Percentiles rank a stretch among this genome's conserved stretches.
Conservation (phyloP, 495 filamentous ascomycete species). For the Cercophora sp. region DNA sequence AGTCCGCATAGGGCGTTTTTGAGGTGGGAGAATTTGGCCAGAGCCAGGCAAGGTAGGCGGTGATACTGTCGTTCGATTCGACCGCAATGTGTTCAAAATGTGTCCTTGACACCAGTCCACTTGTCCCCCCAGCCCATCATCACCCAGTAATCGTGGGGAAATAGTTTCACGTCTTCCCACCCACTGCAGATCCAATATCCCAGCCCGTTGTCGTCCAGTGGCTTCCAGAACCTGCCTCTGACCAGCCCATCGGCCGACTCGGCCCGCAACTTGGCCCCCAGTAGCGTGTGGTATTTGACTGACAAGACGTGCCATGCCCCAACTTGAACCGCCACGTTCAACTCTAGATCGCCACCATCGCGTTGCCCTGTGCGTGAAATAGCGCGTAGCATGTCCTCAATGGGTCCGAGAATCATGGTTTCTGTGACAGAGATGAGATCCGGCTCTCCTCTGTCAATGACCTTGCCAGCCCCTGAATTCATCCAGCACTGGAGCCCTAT, state of each 20-base stretch:
- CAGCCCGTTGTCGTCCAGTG: background rate
- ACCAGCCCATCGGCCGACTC: background rate
- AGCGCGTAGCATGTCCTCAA: constrained; percentile 5
- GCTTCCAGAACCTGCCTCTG: background rate
- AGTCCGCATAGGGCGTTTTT: no score
- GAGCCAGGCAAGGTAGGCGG: no score
- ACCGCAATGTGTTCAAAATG: background rate
- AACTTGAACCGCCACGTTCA: constrained; percentile 4
- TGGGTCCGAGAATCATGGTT: background rate
- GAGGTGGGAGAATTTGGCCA: no score
- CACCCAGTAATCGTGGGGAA: background rate
- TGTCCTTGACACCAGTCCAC: background rate
- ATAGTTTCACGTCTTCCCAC: background rate
- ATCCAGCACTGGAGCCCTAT: constrained; percentile 3
- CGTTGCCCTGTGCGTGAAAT: background rate
- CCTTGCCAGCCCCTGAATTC: background rate
- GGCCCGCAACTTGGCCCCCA: background rate
- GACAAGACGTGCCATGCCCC: constrained; percentile 3
- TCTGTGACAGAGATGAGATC: background rate
- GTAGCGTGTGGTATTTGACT: background rate
- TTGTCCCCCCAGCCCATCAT: background rate
- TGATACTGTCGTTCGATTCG: background rate
- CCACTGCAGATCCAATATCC: constrained; percentile 1
- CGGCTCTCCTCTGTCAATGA: background rate
- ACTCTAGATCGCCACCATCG: background rate